These are phyloP conservation scores for Colletotrichum tofieldiae DNA, from an alignment of 2,329 filamentous ascomycete species.

Conservation along the genomic window DNA sequence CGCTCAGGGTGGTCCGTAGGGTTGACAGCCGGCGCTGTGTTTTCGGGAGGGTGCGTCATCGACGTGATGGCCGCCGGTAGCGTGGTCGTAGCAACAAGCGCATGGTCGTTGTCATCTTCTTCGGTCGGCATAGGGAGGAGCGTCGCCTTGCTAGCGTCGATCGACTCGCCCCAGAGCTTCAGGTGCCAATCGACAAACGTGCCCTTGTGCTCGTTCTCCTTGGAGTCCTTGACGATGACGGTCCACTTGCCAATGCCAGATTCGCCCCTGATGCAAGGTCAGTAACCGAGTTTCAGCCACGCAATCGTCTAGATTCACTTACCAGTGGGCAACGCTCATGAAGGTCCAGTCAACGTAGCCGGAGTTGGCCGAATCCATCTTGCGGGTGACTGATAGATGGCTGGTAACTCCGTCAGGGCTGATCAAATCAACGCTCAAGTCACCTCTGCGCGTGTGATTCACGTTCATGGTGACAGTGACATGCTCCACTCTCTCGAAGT, in stretches of 20 bases:
- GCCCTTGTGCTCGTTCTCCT: constrained; percentile 82
- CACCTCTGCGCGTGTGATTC: constrained; percentile 87
- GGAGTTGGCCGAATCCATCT: constrained; percentile 73
- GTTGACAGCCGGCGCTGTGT: constrained; percentile 59
- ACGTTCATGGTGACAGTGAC: constrained; percentile 99
- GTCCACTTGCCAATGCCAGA: constrained; percentile 91
- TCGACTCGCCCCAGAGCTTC: constrained; percentile 92
- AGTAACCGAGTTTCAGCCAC: neutral
- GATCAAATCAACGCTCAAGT: constrained; percentile 91
- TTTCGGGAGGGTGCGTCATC: constrained; percentile 61
- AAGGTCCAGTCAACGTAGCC: constrained; percentile 98
- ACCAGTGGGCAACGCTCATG: constrained; percentile 98
- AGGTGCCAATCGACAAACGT: constrained; percentile 92
- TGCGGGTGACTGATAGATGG: constrained; percentile 84
- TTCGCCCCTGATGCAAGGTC: constrained; percentile 78
- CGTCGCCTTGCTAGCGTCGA: constrained; percentile 80
- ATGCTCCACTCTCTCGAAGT: constrained; percentile 90
- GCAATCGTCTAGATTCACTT: constrained; percentile 53
- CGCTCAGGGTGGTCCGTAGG: constrained; percentile 78
- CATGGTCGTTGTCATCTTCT: constrained; percentile 87
- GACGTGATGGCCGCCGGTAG: constrained; percentile 73
- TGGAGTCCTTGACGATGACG: constrained; percentile 88
- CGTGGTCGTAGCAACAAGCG: constrained; percentile 74
- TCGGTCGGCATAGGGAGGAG: constrained; percentile 87
- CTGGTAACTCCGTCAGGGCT: constrained; percentile 88